These are phyloP conservation scores for Talaromyces sp. DNA, from an alignment of 2,329 filamentous ascomycete species.

Conservation along the genomic window DNA sequence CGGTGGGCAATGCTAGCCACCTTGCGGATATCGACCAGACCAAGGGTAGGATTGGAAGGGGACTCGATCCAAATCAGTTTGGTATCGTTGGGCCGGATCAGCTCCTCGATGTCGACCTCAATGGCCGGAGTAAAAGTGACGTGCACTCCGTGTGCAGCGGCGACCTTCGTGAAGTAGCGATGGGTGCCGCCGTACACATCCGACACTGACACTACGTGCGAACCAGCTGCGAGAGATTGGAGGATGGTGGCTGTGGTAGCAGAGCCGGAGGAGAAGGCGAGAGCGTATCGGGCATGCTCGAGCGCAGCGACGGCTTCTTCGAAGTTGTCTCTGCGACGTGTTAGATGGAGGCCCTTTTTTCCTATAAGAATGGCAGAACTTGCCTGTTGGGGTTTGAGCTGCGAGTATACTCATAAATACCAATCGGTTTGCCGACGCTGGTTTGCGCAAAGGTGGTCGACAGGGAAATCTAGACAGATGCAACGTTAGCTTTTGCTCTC, in stretches of 20 bases:
- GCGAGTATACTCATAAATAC: slow-evolving; percentile 87
- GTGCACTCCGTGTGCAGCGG: slow-evolving; percentile 85
- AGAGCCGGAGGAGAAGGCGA: slow-evolving; percentile 91
- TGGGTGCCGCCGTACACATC: slow-evolving; percentile 98
- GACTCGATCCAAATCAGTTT: slow-evolving; percentile 97
- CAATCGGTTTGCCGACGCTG: slow-evolving; percentile 79
- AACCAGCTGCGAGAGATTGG: slow-evolving; percentile 83
- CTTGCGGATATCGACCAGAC: slow-evolving; percentile 85
- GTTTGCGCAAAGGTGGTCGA: slow-evolving; percentile 96
- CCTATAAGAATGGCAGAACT: slow-evolving; percentile 8
- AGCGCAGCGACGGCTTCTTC: slow-evolving; percentile 86
- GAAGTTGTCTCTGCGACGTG: slow-evolving; percentile 67
- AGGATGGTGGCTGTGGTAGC: slow-evolving; percentile 91
- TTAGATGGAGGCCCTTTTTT: too few species aligned
- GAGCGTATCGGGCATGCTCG: slow-evolving; percentile 85
- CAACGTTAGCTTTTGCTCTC: background rate
- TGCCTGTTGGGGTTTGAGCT: slow-evolving; percentile 86
- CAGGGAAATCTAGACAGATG: slow-evolving; percentile 66
- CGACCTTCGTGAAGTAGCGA: slow-evolving; percentile 97
- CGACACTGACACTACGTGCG: slow-evolving; percentile 92
- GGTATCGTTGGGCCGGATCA: slow-evolving; percentile 77
- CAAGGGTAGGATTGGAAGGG: slow-evolving; percentile 89
- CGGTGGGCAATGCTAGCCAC: slow-evolving; percentile 79
- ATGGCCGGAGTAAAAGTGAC: slow-evolving; percentile 94
- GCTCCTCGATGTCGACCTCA: slow-evolving; percentile 75